Evolutionary conservation across 495 filamentous ascomycete genomes (phyloP).

Genomic region (Hypomontagnella submonticulosa): DNA sequence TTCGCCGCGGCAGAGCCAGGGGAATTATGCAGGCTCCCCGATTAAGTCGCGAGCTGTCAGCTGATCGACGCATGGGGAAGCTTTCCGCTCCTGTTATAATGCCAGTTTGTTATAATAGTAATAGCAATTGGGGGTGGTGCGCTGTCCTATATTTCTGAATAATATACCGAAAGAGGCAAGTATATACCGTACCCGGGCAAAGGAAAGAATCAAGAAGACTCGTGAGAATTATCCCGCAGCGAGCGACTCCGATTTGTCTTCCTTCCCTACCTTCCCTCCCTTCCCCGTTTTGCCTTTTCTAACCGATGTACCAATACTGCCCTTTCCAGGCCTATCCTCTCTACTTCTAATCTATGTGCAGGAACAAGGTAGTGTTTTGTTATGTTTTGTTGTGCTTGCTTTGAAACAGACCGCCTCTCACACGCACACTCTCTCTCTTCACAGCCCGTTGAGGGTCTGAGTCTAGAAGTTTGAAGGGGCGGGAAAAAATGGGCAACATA

Average conservation of each 20-base stretch:
- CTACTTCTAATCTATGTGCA: slow-evolving; percentile 47
- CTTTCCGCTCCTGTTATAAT: slow-evolving; percentile 16
- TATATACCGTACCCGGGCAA: slow-evolving; percentile 36
- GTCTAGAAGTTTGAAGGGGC: slow-evolving; percentile 11
- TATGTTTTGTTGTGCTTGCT: slow-evolving; percentile 3
- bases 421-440: slow-evolving; percentile 17
- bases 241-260: slow-evolving; percentile 38
- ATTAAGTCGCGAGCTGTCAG: slow-evolving; percentile 35
- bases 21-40: slow-evolving; percentile 9
- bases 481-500: slow-evolving; percentile 9
- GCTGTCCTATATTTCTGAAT: slow-evolving; percentile 31
- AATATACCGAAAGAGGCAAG: slow-evolving; percentile 45
- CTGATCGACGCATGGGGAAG: slow-evolving; percentile 41
- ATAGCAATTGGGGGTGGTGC: neutral
- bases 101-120: slow-evolving; percentile 32
- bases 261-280: slow-evolving; percentile 2
- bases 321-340: slow-evolving; percentile 24
- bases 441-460: slow-evolving; percentile 43
- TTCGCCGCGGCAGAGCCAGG: slow-evolving; percentile 25
- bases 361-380: slow-evolving; percentile 29
- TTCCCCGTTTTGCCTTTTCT: slow-evolving; percentile 36
- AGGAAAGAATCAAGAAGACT: slow-evolving; percentile 27
- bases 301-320: slow-evolving; percentile 38
- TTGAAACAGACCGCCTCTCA: slow-evolving; percentile 43
- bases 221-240: slow-evolving; percentile 42